phyloP scores from a whole-genome alignment of 2,329 filamentous ascomycete genomes.

The Chrysoporthe cubensis region DNA sequence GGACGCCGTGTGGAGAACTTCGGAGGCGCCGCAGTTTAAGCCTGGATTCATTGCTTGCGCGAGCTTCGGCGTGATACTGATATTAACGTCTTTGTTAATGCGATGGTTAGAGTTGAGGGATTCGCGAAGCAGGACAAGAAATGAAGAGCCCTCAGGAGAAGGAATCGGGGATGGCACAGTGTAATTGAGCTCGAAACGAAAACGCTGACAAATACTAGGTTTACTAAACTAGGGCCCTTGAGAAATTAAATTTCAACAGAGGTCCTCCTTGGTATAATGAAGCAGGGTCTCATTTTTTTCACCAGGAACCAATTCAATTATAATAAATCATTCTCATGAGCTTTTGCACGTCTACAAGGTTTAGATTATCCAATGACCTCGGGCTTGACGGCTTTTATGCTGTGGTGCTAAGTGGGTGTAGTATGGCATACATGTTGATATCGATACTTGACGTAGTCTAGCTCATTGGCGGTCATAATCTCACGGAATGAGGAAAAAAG shows the following conservation, averaged over 20 bases:
- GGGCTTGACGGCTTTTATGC: too few species aligned
- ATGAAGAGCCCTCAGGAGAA: not conserved
- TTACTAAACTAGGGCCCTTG: not conserved
- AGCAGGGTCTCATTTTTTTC: not conserved
- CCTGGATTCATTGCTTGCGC: constrained; percentile 27
- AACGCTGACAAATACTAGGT: not conserved
- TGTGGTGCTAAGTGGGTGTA: too few species aligned
- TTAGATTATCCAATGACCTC: too few species aligned
- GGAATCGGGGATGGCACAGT: not conserved
- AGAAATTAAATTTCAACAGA: not conserved
- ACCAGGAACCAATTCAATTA: too few species aligned
- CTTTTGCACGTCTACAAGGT: too few species aligned
- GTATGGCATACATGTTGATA: too few species aligned
- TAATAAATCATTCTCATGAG: too few species aligned
- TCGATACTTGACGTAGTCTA: too few species aligned
- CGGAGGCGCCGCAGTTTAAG: constrained; percentile 24
- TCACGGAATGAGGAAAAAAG: not conserved
- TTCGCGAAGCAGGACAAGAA: not conserved
- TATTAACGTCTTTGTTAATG: constrained; percentile 22
- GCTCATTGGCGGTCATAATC: not conserved
- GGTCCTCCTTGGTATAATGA: not conserved
- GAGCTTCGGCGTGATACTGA: constrained; percentile 20
- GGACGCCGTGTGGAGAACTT: constrained; percentile 28
- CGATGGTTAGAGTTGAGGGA: constrained; percentile 26
- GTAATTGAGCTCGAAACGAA: not conserved